These are phyloP conservation scores for Penicillium cataractarum DNA, from an alignment of 495 filamentous ascomycete genomes.

Conservation along the genomic window DNA sequence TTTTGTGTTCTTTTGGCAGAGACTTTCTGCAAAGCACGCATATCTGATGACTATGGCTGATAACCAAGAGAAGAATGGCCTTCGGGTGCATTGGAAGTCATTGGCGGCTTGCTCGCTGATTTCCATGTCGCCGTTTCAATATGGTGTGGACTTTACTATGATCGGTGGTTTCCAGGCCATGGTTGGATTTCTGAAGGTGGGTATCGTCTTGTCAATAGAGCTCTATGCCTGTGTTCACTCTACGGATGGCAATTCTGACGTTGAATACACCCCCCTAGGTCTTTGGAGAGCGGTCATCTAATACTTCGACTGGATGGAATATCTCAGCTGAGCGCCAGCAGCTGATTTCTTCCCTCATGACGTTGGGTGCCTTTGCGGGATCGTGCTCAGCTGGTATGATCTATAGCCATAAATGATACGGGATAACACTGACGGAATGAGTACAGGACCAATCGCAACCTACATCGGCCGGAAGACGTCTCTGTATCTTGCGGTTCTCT, in stretches of 20 bases:
- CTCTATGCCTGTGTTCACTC: not conserved
- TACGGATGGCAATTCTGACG: not conserved
- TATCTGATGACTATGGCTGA: slow-evolving; percentile 9
- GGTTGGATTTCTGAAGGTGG: slow-evolving; percentile 59
- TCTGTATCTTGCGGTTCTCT: slow-evolving; percentile 53
- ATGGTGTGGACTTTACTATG: slow-evolving; percentile 64
- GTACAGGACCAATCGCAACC: slow-evolving; percentile 48
- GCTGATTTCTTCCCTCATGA: slow-evolving; percentile 51
- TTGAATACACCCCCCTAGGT: slow-evolving; percentile 11
- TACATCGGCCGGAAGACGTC: slow-evolving; percentile 50
- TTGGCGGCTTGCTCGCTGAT: slow-evolving; percentile 25
- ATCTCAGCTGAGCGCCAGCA: slow-evolving; percentile 55
- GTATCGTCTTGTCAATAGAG: not conserved
- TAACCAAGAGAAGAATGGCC: slow-evolving; percentile 17
- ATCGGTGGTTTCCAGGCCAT: slow-evolving; percentile 66
- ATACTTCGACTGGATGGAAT: slow-evolving; percentile 55
- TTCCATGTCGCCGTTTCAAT: slow-evolving; percentile 56
- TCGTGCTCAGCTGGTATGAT: slow-evolving; percentile 46
- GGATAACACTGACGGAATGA: not conserved
- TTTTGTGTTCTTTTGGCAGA: not conserved
- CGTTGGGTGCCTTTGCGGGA: slow-evolving; percentile 60
- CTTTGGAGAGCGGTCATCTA: slow-evolving; percentile 38
- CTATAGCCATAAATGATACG: slow-evolving; percentile 3
- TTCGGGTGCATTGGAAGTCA: slow-evolving; percentile 28
- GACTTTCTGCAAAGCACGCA: not conserved